Percentiles rank a stretch among this genome's conserved stretches.
Conservation (phyloP, 306 rosid genomes). For the Neltuma alba region DNA sequence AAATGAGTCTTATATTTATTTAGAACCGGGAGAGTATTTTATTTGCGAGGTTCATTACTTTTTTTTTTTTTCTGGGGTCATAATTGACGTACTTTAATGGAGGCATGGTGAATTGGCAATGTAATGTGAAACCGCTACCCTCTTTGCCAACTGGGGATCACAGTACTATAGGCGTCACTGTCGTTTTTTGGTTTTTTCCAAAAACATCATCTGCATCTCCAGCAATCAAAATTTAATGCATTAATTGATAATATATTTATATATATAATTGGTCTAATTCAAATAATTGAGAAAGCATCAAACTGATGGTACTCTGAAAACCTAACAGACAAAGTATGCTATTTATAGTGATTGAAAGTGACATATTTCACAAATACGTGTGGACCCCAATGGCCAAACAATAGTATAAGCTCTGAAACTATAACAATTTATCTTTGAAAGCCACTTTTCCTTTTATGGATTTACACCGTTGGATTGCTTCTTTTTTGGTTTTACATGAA, state of each 20-base stretch:
- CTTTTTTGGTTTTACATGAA: neutral
- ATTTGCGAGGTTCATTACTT: neutral
- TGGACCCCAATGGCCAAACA: neutral
- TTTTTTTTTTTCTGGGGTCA: neutral
- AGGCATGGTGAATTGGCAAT: neutral
- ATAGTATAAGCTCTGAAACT: neutral
- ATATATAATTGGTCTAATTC: neutral
- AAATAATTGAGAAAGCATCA: neutral
- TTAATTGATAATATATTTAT: neutral
- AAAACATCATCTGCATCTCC: neutral
- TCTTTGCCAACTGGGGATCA: neutral
- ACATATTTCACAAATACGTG: neutral
- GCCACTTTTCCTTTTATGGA: neutral
- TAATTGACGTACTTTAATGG: neutral
- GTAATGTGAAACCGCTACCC: slow-evolving; percentile 8
- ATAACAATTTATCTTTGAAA: neutral
- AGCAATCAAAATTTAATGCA: neutral
- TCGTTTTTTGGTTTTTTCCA: neutral
- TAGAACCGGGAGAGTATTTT: too few relatives aligned
- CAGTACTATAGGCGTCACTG: neutral
- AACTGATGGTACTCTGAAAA: neutral
- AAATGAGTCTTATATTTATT: too few relatives aligned
- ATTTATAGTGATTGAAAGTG: neutral
- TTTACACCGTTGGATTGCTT: neutral
- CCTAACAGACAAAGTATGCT: neutral